These are phyloP conservation scores for Voacanga thouarsii DNA, from an alignment of 257 asterid genomes.

Conservation along the genomic window DNA sequence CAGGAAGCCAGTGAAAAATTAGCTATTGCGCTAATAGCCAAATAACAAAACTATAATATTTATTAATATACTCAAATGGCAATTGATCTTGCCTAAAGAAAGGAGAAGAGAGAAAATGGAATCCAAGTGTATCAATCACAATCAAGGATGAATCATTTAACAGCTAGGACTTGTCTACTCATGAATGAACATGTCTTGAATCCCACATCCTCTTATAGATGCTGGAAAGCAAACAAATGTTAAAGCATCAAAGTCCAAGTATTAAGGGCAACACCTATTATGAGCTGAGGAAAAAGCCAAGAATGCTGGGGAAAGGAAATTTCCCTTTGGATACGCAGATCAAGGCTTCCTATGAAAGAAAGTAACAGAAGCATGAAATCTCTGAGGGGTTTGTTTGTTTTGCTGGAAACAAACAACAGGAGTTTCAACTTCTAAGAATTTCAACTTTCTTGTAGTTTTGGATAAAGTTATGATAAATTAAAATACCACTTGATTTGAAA, in stretches of 20 bases:
- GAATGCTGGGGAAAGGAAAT: not conserved
- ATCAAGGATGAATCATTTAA: not conserved
- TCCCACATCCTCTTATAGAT: not conserved
- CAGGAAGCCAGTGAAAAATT: not conserved
- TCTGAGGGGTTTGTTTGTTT: not conserved
- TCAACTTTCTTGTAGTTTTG: not conserved
- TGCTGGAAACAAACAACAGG: not conserved
- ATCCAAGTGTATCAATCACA: not conserved
- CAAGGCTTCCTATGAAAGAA: not conserved
- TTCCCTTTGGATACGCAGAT: not conserved
- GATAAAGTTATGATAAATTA: not conserved
- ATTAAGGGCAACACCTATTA: not conserved
- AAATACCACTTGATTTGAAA: not conserved
- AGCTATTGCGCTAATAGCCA: not conserved
- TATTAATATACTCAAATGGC: not conserved
- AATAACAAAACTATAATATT: not conserved
- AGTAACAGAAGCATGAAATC: not conserved
- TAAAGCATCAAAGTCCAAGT: not conserved
- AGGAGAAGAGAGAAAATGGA: not conserved
- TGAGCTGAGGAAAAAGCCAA: not conserved
- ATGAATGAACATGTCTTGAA: not conserved
- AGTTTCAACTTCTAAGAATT: not conserved
- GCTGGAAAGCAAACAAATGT: constrained; percentile 1
- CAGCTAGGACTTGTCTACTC: not conserved
- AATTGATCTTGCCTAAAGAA: not conserved